Percentiles rank a stretch among this genome's conserved stretches.
Evolutionary conservation across 495 filamentous ascomycete species (phyloP).

Genomic region (Stereocaulon alpinum): DNA sequence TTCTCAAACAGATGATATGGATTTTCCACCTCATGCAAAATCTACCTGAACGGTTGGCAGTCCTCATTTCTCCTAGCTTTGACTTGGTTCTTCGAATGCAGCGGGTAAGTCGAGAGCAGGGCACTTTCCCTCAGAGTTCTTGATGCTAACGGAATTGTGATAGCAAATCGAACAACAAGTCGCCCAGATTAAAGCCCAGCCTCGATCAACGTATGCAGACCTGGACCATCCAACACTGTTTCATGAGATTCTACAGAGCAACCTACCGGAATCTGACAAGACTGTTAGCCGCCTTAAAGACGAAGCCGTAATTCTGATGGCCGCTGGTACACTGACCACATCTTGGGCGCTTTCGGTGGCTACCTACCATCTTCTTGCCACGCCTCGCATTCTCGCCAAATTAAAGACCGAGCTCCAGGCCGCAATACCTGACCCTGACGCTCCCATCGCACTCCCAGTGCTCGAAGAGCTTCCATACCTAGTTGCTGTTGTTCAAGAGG

Average conservation of each 20-base stretch:
- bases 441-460: conserved; percentile 7
- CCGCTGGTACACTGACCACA: conserved; percentile 39
- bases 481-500: conserved; percentile 35
- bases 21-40: neutral
- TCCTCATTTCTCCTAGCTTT: neutral
- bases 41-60: neutral
- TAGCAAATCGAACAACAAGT: neutral
- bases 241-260: neutral
- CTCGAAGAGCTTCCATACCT: conserved; percentile 32
- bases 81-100: neutral
- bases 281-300: conserved; percentile 24
- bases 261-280: conserved; percentile 3
- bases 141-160: too few relatives aligned
- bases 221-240: neutral
- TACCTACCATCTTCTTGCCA: neutral
- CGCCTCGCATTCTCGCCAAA: conserved; percentile 12
- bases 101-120: neutral
- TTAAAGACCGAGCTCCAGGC: conserved; percentile 27
- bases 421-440: conserved; percentile 14
- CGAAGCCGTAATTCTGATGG: conserved; percentile 35
- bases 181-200: neutral
- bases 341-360: conserved; percentile 21
- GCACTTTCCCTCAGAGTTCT: too few relatives aligned
- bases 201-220: neutral
- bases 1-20: neutral